A percentile compares a stretch with the other conserved stretches of the same genome.
Evolutionary conservation across 208 protist species (phyloP).

Genomic region (Leptomonas pyrrhocoris): DNA sequence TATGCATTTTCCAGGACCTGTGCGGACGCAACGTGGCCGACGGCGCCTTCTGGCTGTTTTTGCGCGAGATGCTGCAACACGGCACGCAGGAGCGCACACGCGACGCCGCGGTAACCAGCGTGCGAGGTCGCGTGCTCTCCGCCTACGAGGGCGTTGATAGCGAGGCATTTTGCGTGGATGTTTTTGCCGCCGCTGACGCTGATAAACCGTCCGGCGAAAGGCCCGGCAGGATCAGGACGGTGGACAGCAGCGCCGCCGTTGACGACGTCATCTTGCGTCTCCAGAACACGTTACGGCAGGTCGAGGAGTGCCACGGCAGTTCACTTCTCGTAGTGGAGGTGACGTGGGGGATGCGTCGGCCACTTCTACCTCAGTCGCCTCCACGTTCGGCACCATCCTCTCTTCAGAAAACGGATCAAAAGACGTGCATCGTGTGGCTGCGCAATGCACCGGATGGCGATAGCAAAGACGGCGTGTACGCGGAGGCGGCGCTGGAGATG

Average conservation of each 20-base stretch:
- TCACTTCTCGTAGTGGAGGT: not conserved
- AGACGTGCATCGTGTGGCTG: conserved; percentile 27
- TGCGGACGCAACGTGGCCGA: not conserved
- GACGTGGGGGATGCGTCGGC: not conserved
- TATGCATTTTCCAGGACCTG: conserved; percentile 26
- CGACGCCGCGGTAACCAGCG: conserved; percentile 16
- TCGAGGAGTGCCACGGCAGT: conserved; percentile 1
- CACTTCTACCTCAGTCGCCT: not conserved
- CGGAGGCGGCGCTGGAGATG: conserved; percentile 34
- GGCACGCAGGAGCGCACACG: conserved; percentile 20
- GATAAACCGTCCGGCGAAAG: not conserved
- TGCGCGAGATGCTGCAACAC: conserved; percentile 17
- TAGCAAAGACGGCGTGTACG: conserved; percentile 15
- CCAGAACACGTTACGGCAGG: not conserved
- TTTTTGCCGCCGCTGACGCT: conserved; percentile 6
- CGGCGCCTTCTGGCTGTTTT: conserved; percentile 34
- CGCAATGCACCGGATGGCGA: not conserved
- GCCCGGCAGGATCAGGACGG: not conserved
- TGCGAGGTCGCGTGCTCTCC: conserved; percentile 29
- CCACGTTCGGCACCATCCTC: not conserved
- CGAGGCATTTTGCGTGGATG: conserved; percentile 9
- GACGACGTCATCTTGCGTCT: not conserved
- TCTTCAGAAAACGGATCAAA: not conserved
- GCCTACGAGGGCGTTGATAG: conserved; percentile 12
- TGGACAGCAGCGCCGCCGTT: not conserved